Conservation (phyloP, 2,329 filamentous ascomycete genomes). For the Stachybotrys elegans region DNA sequence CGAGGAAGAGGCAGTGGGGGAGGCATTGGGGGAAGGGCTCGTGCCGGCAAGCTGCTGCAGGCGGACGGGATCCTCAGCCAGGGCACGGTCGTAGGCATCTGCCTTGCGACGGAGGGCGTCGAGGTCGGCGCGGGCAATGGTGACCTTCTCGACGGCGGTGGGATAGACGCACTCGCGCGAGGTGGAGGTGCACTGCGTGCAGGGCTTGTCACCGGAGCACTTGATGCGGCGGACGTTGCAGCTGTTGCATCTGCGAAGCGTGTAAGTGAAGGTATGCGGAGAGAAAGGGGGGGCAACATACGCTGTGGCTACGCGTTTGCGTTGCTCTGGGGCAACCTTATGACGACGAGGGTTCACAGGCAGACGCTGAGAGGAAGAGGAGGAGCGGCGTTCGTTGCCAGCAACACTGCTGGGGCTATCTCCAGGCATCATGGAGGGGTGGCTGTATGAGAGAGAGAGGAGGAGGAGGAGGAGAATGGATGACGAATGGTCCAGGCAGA, state of each 20-base stretch:
- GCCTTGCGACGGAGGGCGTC: constrained; percentile 34
- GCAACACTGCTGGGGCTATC: too few species aligned
- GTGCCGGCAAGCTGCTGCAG: constrained; percentile 19
- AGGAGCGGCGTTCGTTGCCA: too few species aligned
- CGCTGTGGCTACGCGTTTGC: constrained; percentile 46
- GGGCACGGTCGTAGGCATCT: constrained; percentile 32
- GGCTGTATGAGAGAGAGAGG: constrained; percentile 15
- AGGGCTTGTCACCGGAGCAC: constrained; percentile 46
- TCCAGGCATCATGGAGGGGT: too few species aligned
- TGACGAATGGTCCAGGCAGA: too few species aligned
- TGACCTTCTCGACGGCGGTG: constrained; percentile 35
- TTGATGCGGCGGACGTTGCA: constrained; percentile 49
- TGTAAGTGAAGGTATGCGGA: neutral
- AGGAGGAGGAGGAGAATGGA: too few species aligned
- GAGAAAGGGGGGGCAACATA: constrained; percentile 25
- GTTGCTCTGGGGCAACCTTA: constrained; percentile 40
- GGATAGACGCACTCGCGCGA: constrained; percentile 45
- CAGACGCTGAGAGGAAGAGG: constrained; percentile 30
- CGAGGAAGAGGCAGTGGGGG: too few species aligned
- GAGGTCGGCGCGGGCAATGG: constrained; percentile 34
- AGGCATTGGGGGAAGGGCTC: too few species aligned
- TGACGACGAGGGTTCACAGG: constrained; percentile 46
- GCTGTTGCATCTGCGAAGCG: constrained; percentile 39
- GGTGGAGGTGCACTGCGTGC: constrained; percentile 36
- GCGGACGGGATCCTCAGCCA: constrained; percentile 28